Conservation (phyloP, 2,329 filamentous ascomycete species). For the Alternaria atra region DNA sequence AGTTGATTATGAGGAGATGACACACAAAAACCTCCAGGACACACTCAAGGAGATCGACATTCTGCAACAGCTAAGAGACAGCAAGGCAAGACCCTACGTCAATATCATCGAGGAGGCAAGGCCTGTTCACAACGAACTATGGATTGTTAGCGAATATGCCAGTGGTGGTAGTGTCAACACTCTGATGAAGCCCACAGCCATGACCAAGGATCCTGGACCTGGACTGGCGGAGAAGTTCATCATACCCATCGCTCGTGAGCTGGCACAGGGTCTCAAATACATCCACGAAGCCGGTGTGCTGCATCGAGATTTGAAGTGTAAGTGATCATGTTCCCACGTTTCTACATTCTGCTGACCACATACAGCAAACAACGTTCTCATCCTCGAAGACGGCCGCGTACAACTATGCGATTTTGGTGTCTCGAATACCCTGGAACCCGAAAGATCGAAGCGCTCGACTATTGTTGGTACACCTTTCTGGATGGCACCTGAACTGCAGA, state of each 20-base stretch:
- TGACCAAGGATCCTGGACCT: constrained; percentile 33
- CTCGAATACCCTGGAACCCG: constrained; percentile 77
- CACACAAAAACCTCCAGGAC: constrained; percentile 55
- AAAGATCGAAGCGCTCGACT: constrained; percentile 79
- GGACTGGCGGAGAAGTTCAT: constrained; percentile 68
- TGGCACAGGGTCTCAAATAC: constrained; percentile 68
- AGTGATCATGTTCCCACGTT: background rate
- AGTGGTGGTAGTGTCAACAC: constrained; percentile 81
- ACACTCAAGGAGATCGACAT: constrained; percentile 72
- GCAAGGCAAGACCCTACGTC: constrained; percentile 81
- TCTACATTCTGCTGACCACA: background rate
- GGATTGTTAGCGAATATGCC: constrained; percentile 89
- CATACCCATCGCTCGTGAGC: constrained; percentile 69
- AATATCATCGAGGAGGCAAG: constrained; percentile 83
- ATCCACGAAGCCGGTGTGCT: constrained; percentile 73
- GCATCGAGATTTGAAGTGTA: constrained; percentile 71
- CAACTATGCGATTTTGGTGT: constrained; percentile 89
- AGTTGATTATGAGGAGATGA: constrained; percentile 64
- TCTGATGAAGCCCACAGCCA: constrained; percentile 61
- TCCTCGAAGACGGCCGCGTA: constrained; percentile 78
- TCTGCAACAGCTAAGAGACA: constrained; percentile 76
- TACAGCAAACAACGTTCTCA: constrained; percentile 75
- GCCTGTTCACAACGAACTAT: constrained; percentile 79
- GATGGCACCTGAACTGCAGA: constrained; percentile 80
- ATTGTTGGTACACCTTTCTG: constrained; percentile 85